Percentiles rank a stretch among this genome's conserved stretches.
These are phyloP conservation scores for Mrakia hoshinonis DNA, from an alignment of 768 basidiomycete genomes.

Conservation along the genomic window DNA sequence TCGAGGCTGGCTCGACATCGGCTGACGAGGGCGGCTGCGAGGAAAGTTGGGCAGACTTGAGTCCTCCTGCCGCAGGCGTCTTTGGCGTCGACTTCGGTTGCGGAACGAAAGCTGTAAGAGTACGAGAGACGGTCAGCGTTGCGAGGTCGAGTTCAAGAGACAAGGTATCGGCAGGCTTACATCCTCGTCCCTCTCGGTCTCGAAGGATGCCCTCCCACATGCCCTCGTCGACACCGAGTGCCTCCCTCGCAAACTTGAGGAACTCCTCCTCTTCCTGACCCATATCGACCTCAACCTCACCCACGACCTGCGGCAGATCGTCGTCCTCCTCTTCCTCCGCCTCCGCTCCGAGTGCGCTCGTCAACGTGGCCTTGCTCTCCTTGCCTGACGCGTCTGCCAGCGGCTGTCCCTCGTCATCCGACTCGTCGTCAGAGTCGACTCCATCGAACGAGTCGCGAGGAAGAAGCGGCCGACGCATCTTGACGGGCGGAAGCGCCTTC, in stretches of 20 bases:
- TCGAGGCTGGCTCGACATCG: not conserved
- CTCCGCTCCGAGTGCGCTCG: conserved; percentile 22
- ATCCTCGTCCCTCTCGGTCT: conserved; percentile 69
- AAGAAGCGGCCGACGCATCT: conserved; percentile 68
- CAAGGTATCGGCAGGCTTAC: conserved; percentile 46
- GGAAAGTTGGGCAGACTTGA: conserved; percentile 14
- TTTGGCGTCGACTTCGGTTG: not conserved
- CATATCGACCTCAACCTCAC: conserved; percentile 75
- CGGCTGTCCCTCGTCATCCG: conserved; percentile 39
- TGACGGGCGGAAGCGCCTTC: conserved; percentile 40
- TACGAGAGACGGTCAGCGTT: not conserved
- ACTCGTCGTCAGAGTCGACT: conserved; percentile 82
- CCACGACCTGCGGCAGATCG: conserved; percentile 72
- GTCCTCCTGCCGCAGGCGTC: not conserved
- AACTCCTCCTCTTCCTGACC: conserved; percentile 89
- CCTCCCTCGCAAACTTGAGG: conserved; percentile 84
- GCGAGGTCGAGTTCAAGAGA: not conserved
- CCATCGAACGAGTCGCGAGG: conserved; percentile 81
- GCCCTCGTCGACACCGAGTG: conserved; percentile 77
- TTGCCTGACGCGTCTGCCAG: not conserved
- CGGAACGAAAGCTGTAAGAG: not conserved
- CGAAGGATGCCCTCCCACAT: conserved; percentile 80
- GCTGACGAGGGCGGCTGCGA: conserved; percentile 3
- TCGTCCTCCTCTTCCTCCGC: conserved; percentile 51
- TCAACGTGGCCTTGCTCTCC: conserved; percentile 32